Percentiles rank a stretch among this genome's conserved stretches.
These are phyloP conservation scores for Phytophthora palmivora DNA, from an alignment of 352 stramenopile species.

Conservation along the genomic window DNA sequence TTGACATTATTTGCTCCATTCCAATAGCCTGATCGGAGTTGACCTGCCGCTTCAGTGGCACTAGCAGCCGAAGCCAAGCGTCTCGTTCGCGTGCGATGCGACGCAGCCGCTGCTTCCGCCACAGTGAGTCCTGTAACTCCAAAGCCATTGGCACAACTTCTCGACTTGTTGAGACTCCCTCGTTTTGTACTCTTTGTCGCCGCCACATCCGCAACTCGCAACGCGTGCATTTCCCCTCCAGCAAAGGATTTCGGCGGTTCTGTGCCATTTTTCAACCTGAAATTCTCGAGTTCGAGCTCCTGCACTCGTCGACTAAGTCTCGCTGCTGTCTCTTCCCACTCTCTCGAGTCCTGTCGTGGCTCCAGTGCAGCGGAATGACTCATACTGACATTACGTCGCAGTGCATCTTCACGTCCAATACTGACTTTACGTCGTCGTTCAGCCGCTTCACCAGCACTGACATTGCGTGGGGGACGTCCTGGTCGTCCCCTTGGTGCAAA, in stretches of 20 bases:
- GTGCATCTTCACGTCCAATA: slow-evolving; percentile 2
- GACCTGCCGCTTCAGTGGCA: slow-evolving; percentile 31
- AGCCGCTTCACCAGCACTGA: slow-evolving; percentile 12
- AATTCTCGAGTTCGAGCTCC: slow-evolving; percentile 77
- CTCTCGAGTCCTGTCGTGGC: slow-evolving; percentile 31
- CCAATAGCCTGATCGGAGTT: slow-evolving; percentile 74
- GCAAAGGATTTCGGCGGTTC: slow-evolving; percentile 47
- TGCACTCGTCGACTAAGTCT: slow-evolving; percentile 64
- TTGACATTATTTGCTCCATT: slow-evolving; percentile 78
- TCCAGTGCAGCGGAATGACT: background rate
- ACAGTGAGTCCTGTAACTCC: slow-evolving; percentile 64
- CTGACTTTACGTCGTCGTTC: slow-evolving; percentile 21
- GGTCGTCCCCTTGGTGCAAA: slow-evolving; percentile 3
- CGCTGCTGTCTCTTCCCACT: slow-evolving; percentile 64
- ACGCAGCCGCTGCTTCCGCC: slow-evolving; percentile 66
- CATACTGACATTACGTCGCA: slow-evolving; percentile 16
- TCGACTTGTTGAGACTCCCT: slow-evolving; percentile 57
- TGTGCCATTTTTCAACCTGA: slow-evolving; percentile 48
- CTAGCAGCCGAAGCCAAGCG: slow-evolving; percentile 34
- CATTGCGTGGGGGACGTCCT: slow-evolving; percentile 23
- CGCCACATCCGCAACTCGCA: slow-evolving; percentile 11
- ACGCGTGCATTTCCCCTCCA: slow-evolving; percentile 40
- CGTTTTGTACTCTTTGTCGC: slow-evolving; percentile 8
- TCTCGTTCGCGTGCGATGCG: slow-evolving; percentile 63
- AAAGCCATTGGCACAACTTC: slow-evolving; percentile 65